Evolutionary conservation across 176 grass and related monocot genomes (phyloP), one percentile per base, ranked within the genome.

Genomic region (Ananas comosus): DNA sequence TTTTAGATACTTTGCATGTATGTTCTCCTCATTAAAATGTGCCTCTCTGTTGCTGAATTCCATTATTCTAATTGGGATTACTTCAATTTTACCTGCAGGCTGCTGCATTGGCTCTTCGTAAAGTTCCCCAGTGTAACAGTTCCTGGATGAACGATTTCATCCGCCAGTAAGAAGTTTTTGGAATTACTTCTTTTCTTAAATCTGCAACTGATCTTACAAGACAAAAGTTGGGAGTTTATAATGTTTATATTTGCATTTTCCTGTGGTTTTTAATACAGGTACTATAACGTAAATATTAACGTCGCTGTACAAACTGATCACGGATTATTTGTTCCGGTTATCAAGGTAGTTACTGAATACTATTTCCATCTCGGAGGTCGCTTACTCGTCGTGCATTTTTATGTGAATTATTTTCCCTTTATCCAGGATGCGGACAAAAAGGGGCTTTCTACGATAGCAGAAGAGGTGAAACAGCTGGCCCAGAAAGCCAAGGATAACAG

Each of bases 91-190:
- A 48, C 76, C 2, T 59, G 66, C 78, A 97, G 94, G 94, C 94
- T 77, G 82, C 89, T 83, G 89, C 89, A 61, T 92, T 97, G 77
- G 86, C 94, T 65, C 94, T 97, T 66, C 77, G 80, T 54, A 97
- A 92, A 77, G 86, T 97, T 72, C 94, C 94, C 63, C 86, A 86
- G 69, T 93, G 89, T 83, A 97, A 97, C 68, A 88, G 89, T 59
- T 97, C 89, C 53, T 97, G 84, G 93, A 97, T 82, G 89, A 88
- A 86, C 67, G 86, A 93, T 69, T 97, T 83, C 82, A 97, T 97
- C 74, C 93, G 89, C 28, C 93, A 92, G 93, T 97, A 78, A 89
- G 86, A 42, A 7, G 5, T 89, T 79, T 23, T 51, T 0, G 50
- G 11, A 48, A 49, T 76, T 42, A n/a, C 56, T 59, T 3, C 56